Evolutionary conservation across 179 eudicot species (phyloP).

Genomic region (Actinidia arguta): DNA sequence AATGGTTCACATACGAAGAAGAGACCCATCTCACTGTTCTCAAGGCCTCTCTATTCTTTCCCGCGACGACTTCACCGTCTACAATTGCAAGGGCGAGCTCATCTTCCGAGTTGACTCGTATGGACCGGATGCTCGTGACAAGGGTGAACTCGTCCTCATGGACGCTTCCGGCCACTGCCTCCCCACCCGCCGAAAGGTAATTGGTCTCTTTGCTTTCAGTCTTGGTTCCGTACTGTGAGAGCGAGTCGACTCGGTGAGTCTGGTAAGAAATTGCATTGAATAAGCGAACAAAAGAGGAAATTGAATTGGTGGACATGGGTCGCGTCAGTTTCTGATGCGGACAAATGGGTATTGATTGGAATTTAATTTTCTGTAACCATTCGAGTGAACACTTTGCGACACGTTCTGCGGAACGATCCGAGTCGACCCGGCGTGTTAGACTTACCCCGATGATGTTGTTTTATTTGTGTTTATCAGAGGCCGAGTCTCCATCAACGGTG

Average conservation of each 20-base stretch:
- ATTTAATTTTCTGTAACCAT: neutral
- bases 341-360: neutral
- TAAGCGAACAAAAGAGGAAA: neutral
- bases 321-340: neutral
- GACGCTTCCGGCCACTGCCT: slow-evolving; percentile 72
- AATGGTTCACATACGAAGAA: slow-evolving; percentile 37
- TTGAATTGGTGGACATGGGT: neutral
- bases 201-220: neutral
- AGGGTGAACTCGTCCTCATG: slow-evolving; percentile 74
- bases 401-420: neutral
- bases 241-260: slow-evolving; percentile 14
- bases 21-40: slow-evolving; percentile 65
- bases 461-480: slow-evolving; percentile 34
- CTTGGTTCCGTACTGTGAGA: neutral
- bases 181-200: slow-evolving; percentile 94
- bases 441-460: no score
- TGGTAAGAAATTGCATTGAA: neutral
- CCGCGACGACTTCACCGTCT: slow-evolving; percentile 83
- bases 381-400: no score
- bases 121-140: slow-evolving; percentile 56
- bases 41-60: slow-evolving; percentile 75
- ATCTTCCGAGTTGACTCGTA: slow-evolving; percentile 91
- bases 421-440: neutral
- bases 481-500: slow-evolving; percentile 75
- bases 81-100: slow-evolving; percentile 62